Percentiles rank a stretch among this genome's conserved stretches.
These are phyloP conservation scores for Nemania abortiva DNA, from an alignment of 2,329 filamentous ascomycete genomes.

Conservation along the genomic window DNA sequence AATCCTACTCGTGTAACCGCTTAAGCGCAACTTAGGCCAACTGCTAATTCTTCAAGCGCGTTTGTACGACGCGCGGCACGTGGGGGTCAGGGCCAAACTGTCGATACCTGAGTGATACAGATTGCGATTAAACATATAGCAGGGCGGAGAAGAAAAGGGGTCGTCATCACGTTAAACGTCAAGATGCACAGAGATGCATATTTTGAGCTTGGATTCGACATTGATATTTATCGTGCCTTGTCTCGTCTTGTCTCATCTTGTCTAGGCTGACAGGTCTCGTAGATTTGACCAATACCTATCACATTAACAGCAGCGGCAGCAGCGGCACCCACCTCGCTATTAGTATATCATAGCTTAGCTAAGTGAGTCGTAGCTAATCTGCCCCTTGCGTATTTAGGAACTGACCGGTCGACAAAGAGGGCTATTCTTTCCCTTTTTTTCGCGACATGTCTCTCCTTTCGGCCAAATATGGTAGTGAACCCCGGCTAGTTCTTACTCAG, in stretches of 20 bases:
- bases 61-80: constrained; percentile 30
- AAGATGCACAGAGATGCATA: not conserved
- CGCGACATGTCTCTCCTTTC: constrained; percentile 31
- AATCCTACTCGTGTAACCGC: constrained; percentile 28
- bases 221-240: not conserved
- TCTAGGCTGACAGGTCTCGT: not conserved
- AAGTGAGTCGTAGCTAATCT: not conserved
- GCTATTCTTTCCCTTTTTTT: not conserved
- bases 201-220: not conserved
- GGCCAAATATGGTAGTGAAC: constrained; percentile 8
- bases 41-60: constrained; percentile 29
- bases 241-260: not conserved
- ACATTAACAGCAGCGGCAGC: not conserved
- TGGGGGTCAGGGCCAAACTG: constrained; percentile 11
- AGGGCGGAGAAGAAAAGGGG: not conserved
- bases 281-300: not conserved
- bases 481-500: constrained; percentile 33
- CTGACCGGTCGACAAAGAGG: not conserved
- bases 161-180: not conserved
- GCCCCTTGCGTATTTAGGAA: not conserved
- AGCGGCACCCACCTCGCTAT: not conserved
- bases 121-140: not conserved
- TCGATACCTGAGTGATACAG: constrained; percentile 19
- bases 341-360: not conserved
- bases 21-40: constrained; percentile 26